These are phyloP conservation scores for Solanum chacoense DNA, from an alignment of 305 asterid genomes.

Conservation along the genomic window DNA sequence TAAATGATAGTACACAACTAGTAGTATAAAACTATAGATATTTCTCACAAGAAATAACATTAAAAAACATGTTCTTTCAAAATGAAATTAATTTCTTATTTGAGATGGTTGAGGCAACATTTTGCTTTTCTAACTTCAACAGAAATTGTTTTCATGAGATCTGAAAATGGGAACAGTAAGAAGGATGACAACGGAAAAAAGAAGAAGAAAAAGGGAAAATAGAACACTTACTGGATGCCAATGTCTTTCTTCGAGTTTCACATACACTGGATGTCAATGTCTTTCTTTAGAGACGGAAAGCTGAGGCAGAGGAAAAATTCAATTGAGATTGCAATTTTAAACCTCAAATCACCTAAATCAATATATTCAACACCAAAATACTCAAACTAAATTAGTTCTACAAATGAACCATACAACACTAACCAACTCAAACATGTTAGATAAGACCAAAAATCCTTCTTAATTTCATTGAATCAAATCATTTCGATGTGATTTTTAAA, in stretches of 20 bases:
- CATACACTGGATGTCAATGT: too few species aligned
- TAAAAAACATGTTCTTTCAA: too few species aligned
- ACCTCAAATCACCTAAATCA: not conserved
- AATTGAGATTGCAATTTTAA: not conserved
- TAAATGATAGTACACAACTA: too few species aligned
- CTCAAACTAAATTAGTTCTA: not conserved
- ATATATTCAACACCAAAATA: not conserved
- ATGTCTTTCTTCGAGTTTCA: too few species aligned
- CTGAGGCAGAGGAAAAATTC: not conserved
- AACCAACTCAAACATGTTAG: not conserved
- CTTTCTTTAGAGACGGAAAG: too few species aligned
- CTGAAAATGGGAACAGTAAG: not conserved
- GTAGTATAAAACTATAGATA: too few species aligned
- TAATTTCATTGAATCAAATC: not conserved
- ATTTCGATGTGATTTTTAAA: too few species aligned
- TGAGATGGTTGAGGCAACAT: not conserved
- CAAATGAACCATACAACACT: not conserved
- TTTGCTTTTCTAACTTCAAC: not conserved
- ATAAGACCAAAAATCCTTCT: not conserved
- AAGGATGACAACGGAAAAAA: not conserved
- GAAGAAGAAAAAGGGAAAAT: too few species aligned
- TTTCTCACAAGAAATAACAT: too few species aligned
- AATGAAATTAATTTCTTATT: not conserved
- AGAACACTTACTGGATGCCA: not conserved
- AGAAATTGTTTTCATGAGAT: not conserved